Evolutionary conservation across 768 basidiomycete species (phyloP).

Genomic region (Daedaleopsis nitida): DNA sequence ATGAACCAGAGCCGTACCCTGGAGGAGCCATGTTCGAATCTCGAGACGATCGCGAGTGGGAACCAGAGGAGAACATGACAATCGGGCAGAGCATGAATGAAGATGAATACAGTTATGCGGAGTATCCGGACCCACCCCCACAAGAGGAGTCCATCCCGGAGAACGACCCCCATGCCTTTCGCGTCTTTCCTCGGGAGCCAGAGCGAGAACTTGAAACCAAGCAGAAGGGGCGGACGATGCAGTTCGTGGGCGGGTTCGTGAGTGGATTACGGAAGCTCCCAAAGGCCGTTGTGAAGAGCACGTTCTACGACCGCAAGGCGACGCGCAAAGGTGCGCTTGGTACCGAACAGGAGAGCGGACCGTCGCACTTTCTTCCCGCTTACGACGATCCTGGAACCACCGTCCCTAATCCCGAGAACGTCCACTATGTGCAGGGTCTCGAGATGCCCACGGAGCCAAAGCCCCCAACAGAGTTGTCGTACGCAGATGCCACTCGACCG

Average conservation of each 20-base stretch:
- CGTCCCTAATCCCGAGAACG: slow-evolving; percentile 16
- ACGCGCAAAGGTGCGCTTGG: slow-evolving; percentile 17
- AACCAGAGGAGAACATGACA: slow-evolving; percentile 20
- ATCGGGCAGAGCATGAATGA: slow-evolving; percentile 13
- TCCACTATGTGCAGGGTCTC: slow-evolving; percentile 18
- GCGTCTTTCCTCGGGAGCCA: background rate
- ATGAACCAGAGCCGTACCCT: background rate
- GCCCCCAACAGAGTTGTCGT: slow-evolving; percentile 2
- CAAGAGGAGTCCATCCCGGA: background rate
- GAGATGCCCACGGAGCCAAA: slow-evolving; percentile 6
- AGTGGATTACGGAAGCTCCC: slow-evolving; percentile 21
- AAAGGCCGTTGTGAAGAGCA: slow-evolving; percentile 16
- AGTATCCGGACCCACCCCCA: background rate
- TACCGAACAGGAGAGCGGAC: slow-evolving; percentile 3
- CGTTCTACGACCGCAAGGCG: slow-evolving; percentile 16
- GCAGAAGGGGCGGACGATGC: slow-evolving; percentile 14
- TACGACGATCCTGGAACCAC: slow-evolving; percentile 23
- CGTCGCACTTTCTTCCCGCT: slow-evolving; percentile 16
- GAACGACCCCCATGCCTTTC: slow-evolving; percentile 8
- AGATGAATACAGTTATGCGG: background rate
- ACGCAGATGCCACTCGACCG: slow-evolving; percentile 1
- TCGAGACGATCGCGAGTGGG: slow-evolving; percentile 7
- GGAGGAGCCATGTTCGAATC: background rate
- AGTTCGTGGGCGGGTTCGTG: slow-evolving; percentile 31
- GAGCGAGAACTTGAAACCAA: background rate